These are phyloP conservation scores for Pyricularia grisea DNA, from an alignment of 2,329 filamentous ascomycete species.

Conservation along the genomic window DNA sequence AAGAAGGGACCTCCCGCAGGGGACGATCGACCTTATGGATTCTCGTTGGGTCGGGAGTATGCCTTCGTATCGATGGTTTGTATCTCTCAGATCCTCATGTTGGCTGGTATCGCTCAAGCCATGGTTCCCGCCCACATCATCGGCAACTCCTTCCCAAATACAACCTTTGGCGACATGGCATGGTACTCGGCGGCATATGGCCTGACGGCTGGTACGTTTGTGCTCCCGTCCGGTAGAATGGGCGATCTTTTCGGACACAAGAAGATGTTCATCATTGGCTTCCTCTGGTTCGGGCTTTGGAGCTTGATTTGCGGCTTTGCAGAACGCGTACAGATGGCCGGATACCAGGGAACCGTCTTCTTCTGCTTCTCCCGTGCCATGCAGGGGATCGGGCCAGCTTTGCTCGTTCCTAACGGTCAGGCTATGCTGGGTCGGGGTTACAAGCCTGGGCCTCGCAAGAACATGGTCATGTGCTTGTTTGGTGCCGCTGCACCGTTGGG, in stretches of 20 bases:
- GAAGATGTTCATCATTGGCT: constrained; percentile 41
- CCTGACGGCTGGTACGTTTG: constrained; percentile 46
- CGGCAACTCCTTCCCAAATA: constrained; percentile 33
- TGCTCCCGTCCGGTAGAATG: constrained; percentile 45
- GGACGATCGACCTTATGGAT: constrained; percentile 10
- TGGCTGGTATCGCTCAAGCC: constrained; percentile 35
- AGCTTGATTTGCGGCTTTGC: constrained; percentile 37
- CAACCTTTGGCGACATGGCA: constrained; percentile 31
- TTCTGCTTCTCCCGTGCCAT: constrained; percentile 16
- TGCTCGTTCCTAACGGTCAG: constrained; percentile 54
- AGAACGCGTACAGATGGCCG: constrained; percentile 9
- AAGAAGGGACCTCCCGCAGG: neutral
- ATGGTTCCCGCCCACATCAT: constrained; percentile 39
- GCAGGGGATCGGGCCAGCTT: constrained; percentile 45
- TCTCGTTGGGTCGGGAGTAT: constrained; percentile 18
- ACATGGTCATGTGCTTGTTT: constrained; percentile 47
- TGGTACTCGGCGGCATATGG: constrained; percentile 51
- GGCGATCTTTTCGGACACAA: constrained; percentile 51
- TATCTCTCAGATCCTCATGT: constrained; percentile 33
- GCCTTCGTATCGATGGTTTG: constrained; percentile 29
- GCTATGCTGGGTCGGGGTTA: constrained; percentile 52
- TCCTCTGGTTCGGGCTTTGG: constrained; percentile 45
- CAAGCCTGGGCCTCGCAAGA: constrained; percentile 44
- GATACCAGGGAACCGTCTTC: constrained; percentile 13
- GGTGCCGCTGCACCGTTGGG: constrained; percentile 36